Base-by-base conservation (phyloP, 2,329 filamentous ascomycete species). In the Paecilomyces sp. region DNA sequence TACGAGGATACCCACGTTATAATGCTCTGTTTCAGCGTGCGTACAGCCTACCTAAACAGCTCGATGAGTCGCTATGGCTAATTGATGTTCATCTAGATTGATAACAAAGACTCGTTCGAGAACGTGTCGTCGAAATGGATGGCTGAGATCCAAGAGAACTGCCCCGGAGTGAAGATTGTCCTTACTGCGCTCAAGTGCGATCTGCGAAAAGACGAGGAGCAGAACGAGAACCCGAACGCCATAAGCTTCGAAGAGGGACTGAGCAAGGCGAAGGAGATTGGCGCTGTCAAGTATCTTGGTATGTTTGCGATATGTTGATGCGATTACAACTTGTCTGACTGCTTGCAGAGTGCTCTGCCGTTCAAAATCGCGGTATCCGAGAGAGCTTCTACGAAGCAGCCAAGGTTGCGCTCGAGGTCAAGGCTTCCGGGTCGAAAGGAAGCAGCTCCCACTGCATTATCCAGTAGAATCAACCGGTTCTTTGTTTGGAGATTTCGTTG, bases 101-200 rank as follows among this genome's bases (percentile, higher is more conserved):
- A 99, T 77, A 96, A 91, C 74, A 91, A 89, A 67, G 92, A 97
- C 76, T 97, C 92, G 2, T 86, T 99, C 62, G 94, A 99, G 76
- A 99, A 99, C 84, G 92, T 99, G 62, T 92, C 96, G 76, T 93
- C 91, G 68, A 99, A 99, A 79, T 99, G 94, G 94, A 91, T 97
- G 4, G 89, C 91, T 63, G 94, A 99, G 77, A 99, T 99, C 66
- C 90, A 92, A 63, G 94, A 99, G 78, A 97, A 99, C 79, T 97
- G 94, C 77, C 91, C 92, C 1, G 91, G 89, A 60, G 94, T 97
- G 64, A 96, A 95, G 76, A 85, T 99, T 54, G 94, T 99, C 18
- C 83, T 99, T 7, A 92, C 97, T 3, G 94, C 94, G 25, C 84
- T 99, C 67, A 99, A 99, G 80, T 99, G 94, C 79, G 94, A 99